Base-by-base conservation (phyloP, 306 rosid species). In the Luffa aegyptiaca region DNA sequence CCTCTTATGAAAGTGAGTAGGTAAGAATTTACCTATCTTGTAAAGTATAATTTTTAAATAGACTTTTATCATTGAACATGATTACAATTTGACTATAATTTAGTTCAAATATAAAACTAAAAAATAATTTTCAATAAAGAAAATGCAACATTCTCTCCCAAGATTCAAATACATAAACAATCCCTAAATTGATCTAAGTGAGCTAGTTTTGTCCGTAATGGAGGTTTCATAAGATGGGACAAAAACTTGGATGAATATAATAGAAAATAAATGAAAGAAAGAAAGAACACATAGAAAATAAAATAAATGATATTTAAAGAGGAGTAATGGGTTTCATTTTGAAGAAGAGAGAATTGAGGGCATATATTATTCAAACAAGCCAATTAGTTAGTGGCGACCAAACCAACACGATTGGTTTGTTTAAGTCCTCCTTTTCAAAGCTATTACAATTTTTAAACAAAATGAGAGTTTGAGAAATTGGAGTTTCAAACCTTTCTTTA, bases 311-410 rank as follows among this genome's bases (percentile, higher is more conserved):
- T 71, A 45, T 71, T 45, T 46, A 44, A 45, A 44, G 37, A 44
- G 10, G 76, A 71, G 76, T 45, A 71, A 71, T 71, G 76, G 76
- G 76, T 71, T 71, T 71, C 56, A 71, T 45, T 71, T 21, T 45
- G 56, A 46, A 71, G 56, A 46, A 71, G 33, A 44, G 46, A 44
- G 53, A 70, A 55, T 70, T 70, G 76, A 44, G 37, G 75, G 49
- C 52, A 68, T 68, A 68, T 68, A 69, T 44, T 52, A 21, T 53
- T 11, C 4, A 31, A 33, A 70, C 12, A 49, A 21, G 36, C 11
- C 55, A 41, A 44, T 20, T 44, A 71, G 76, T 71, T 71, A 45
- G 76, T 71, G 76, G 76, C 1, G 4, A 71, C 76, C 75, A 71
- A 71, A 41, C 76, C 46, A 45, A 71, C 75, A 69, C 75, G 75